phyloP scores from a whole-genome alignment of 208 protist genomes.

The Naegleria lovaniensis region DNA sequence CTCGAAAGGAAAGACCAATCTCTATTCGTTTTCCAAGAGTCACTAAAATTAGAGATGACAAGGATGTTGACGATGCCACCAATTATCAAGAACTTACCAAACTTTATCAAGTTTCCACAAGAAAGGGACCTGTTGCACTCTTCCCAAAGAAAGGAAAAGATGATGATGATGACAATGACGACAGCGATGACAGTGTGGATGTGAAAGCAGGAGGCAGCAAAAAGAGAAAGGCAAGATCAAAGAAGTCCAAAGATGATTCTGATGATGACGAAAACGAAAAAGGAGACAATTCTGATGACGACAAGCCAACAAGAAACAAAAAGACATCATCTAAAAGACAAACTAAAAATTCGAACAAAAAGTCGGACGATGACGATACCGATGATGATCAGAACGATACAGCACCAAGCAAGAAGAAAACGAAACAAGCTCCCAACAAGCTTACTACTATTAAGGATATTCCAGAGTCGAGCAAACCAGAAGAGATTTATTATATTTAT shows the following conservation, averaged over 20 bases:
- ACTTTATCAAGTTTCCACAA: slow-evolving; percentile 39
- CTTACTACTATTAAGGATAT: background rate
- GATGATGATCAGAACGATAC: background rate
- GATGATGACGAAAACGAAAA: background rate
- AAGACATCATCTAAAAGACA: background rate
- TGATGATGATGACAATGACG: slow-evolving; percentile 30
- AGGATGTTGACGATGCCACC: slow-evolving; percentile 56
- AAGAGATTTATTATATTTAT: background rate
- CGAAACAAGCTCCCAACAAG: background rate
- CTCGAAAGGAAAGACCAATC: slow-evolving; percentile 48
- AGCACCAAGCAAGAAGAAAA: background rate
- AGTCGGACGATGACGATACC: background rate
- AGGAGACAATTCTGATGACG: background rate
- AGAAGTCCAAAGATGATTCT: background rate
- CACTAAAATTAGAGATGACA: slow-evolving; percentile 56
- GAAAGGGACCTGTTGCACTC: background rate
- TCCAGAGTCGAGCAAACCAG: background rate
- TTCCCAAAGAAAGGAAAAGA: background rate
- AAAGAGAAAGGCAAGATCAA: background rate
- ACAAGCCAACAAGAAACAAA: background rate
- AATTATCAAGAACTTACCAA: slow-evolving; percentile 52
- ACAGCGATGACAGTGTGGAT: slow-evolving; percentile 37
- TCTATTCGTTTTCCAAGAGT: slow-evolving; percentile 70
- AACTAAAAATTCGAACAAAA: background rate
- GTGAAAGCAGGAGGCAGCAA: slow-evolving; percentile 38